Evolutionary conservation across 352 stramenopile species (phyloP).

Genomic region (Globisporangium abappressorium): DNA sequence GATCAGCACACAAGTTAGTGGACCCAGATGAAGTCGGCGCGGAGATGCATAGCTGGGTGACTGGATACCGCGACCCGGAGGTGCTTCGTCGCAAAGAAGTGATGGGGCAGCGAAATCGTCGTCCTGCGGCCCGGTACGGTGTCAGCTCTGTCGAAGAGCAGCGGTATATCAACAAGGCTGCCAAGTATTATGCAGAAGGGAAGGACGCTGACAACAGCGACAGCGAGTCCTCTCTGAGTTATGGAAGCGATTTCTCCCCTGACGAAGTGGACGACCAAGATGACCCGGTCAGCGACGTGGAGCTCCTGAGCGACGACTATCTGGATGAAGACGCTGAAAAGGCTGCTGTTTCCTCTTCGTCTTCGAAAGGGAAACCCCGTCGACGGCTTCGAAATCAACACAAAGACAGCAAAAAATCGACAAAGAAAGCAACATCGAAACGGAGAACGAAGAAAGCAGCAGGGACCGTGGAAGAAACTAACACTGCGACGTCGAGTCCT

Average conservation of each 20-base stretch:
- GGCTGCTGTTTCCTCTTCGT: not conserved
- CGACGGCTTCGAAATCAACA: constrained; percentile 19
- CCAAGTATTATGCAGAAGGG: constrained; percentile 41
- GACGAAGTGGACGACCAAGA: constrained; percentile 33
- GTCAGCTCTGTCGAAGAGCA: constrained; percentile 43
- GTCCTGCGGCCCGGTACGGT: constrained; percentile 33
- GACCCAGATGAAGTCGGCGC: constrained; percentile 24
- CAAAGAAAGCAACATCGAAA: constrained; percentile 16
- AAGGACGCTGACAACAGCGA: constrained; percentile 30
- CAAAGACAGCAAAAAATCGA: constrained; percentile 12
- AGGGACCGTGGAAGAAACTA: not conserved
- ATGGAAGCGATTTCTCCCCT: constrained; percentile 43
- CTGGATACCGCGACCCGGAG: constrained; percentile 45
- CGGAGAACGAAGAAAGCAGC: constrained; percentile 19
- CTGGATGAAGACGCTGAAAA: constrained; percentile 32
- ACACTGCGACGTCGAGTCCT: not conserved
- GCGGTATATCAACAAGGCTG: constrained; percentile 21
- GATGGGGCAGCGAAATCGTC: constrained; percentile 41
- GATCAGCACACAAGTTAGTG: not conserved
- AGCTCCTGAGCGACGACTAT: constrained; percentile 51
- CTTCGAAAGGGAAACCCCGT: constrained; percentile 20
- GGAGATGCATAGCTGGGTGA: constrained; percentile 64
- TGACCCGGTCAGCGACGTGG: constrained; percentile 23
- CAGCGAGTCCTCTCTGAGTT: constrained; percentile 21
- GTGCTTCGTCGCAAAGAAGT: constrained; percentile 58